Base-by-base conservation (phyloP, 495 filamentous ascomycete genomes). In the Aspergillus olivimuriae region DNA sequence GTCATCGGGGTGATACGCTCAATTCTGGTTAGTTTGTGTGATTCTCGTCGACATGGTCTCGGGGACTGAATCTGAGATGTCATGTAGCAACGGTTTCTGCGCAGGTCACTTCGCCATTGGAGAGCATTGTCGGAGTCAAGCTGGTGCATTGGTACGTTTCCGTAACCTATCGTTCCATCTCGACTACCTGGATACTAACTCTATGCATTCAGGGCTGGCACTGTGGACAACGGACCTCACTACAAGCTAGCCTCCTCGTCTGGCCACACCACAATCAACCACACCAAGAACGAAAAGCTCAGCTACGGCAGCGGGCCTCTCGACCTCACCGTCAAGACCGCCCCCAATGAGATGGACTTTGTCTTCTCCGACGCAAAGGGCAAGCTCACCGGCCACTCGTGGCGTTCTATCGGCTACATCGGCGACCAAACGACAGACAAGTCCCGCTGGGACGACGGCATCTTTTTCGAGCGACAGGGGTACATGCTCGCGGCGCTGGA, bases 401-500 rank as follows among this genome's bases (percentile, higher is more conserved):
- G 63, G 47, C 78, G 81, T 24, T 82, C 76, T 19, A 73, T 83
- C 4, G 78, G 80, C 10, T 68, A 69, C 42, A 60, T 65, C 67
- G 41, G 77, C 65, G 46, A 84, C 74, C 53, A 72, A 47, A 44
- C 78, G 63, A 50, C 69, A 61, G 19, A 67, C 57, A 34, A 75
- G 57, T 57, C 76, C 57, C 48, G 68, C 61, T 34, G 66, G 70
- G 64, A 68, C 65, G 63, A 74, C 61, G 43, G 74, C 32, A 44
- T 79, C 69, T 60, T 81, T 74, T 70, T 66, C 57, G 47, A 69
- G 66, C 52, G 69, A 60, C 61, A 73, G 67, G 56, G 82, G 23
- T 76, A 81, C 54, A 78, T 82, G 50, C 78, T 83, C 45, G 76
- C 76, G 2, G 78, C 73, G 39, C 75, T 80, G 2, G 78, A 80